These are phyloP conservation scores for Fomitopsis pulvina DNA, from an alignment of 768 basidiomycete species.

Conservation along the genomic window DNA sequence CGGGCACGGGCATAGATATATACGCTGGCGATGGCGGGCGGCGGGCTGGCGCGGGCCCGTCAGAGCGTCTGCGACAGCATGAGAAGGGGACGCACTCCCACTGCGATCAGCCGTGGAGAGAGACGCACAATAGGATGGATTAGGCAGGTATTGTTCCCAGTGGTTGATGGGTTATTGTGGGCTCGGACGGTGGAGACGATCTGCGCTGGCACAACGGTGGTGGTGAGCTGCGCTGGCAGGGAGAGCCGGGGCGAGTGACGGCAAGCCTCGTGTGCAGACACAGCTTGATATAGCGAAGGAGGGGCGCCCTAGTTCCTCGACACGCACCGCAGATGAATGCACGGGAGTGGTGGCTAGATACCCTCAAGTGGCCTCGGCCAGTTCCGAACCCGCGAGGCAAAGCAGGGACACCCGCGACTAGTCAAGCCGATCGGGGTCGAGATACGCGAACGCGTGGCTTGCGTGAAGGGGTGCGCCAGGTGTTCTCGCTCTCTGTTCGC, in stretches of 20 bases:
- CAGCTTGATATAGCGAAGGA: slow-evolving; percentile 5
- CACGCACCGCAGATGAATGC: background rate
- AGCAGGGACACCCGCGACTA: background rate
- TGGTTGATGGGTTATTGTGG: background rate
- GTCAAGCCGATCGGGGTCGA: background rate
- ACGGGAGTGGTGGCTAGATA: background rate
- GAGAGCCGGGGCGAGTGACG: slow-evolving; percentile 1
- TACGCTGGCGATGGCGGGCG: slow-evolving; percentile 2
- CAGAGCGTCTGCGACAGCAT: background rate
- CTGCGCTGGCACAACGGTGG: background rate
- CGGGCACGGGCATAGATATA: slow-evolving; percentile 18
- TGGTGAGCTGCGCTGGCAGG: background rate
- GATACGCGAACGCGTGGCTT: background rate
- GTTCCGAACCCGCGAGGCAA: background rate
- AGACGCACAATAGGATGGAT: background rate
- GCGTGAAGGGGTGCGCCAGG: no score
- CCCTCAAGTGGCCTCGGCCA: background rate
- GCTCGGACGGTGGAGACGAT: background rate
- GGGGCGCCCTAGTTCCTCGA: slow-evolving; percentile 1
- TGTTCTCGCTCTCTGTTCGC: no score
- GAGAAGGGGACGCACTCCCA: slow-evolving; percentile 1
- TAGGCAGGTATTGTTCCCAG: background rate
- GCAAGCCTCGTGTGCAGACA: background rate
- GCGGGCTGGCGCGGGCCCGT: background rate
- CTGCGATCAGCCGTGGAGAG: background rate